Base-by-base conservation (phyloP, 2,329 filamentous ascomycete species). In the Cladophialophora yegresii region DNA sequence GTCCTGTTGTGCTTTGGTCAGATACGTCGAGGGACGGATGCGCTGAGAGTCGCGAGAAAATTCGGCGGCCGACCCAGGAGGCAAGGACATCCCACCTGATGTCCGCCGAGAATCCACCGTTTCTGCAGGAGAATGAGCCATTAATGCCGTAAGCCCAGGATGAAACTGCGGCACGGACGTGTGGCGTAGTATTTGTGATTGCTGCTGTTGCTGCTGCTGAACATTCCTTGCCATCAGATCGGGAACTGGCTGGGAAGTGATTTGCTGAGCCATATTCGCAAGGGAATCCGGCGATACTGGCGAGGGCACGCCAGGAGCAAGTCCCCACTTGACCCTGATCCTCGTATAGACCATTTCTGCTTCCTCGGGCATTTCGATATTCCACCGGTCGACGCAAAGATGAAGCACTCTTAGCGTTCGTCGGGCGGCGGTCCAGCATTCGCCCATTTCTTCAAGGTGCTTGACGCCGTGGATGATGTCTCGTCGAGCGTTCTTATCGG, bases 401-500 rank as follows among this genome's bases (percentile, higher is more conserved):
- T 89, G 92, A 50, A 99, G 82, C 54, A 98, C 96, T 65, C 87
- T 87, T 6, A 98, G 82, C 0, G 93, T 93, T 12, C 93, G 85
- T 59, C 93, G 85, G 9, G 93, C 93, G 72, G 92, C 95, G 0
- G 92, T 85, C 95, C 95, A 99, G 71, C 92, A 89, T 75, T 97
- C 93, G 0, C 92, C 92, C 71, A 99, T 97, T 73, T 98, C 93
- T 75, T 98, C 93, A 1, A 98, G 84, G 68, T 96, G 91, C 72
- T 91, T 93, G 50, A 96, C 84, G 0, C 93, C 92, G 71, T 97
- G 93, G 4, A 91, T 89, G 49, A 99, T 91, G 75, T 98, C 93
- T 71, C 93, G 83, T 72, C 87, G 89, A 4, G 95, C 92, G 32
- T 91, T 95, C 78, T 95, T 96, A 71, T 97, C 93, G 0, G 93